These are phyloP conservation scores for Fusarium dlaminii DNA, from an alignment of 2,329 filamentous ascomycete species.

Conservation along the genomic window DNA sequence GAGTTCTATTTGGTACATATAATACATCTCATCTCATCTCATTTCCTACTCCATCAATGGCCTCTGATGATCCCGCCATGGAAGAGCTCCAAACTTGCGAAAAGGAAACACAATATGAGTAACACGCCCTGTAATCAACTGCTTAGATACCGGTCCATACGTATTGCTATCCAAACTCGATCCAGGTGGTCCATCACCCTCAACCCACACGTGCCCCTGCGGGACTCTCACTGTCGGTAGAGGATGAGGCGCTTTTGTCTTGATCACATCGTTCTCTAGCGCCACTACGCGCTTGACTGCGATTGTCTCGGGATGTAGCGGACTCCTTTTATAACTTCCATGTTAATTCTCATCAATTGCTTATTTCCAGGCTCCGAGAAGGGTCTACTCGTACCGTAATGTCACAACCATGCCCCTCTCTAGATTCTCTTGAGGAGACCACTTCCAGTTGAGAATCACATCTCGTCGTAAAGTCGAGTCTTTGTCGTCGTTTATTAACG, in stretches of 20 bases:
- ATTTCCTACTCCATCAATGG: constrained; percentile 33
- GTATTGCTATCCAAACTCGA: constrained; percentile 85
- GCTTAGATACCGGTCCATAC: constrained; percentile 84
- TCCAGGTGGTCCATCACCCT: constrained; percentile 81
- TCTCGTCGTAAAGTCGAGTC: constrained; percentile 65
- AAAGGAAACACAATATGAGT: constrained; percentile 77
- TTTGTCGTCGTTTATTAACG: constrained; percentile 75
- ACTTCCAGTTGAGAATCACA: constrained; percentile 67
- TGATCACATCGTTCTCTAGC: constrained; percentile 80
- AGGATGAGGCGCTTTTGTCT: constrained; percentile 70
- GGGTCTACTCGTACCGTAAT: constrained; percentile 63
- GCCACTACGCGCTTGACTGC: constrained; percentile 87
- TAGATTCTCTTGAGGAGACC: constrained; percentile 65
- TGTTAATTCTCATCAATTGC: not conserved
- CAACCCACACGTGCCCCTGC: constrained; percentile 90
- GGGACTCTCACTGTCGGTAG: constrained; percentile 71
- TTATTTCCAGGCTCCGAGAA: not conserved
- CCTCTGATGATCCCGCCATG: constrained; percentile 64
- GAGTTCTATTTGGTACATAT: not conserved
- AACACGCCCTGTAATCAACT: constrained; percentile 78
- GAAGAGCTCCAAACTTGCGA: constrained; percentile 64
- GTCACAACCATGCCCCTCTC: constrained; percentile 79
- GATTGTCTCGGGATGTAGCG: constrained; percentile 72
- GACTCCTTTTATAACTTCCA: constrained; percentile 63
- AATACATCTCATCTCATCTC: not conserved